phyloP scores from a whole-genome alignment of 2,329 filamentous ascomycete species.

The Xylariaceae sp. region DNA sequence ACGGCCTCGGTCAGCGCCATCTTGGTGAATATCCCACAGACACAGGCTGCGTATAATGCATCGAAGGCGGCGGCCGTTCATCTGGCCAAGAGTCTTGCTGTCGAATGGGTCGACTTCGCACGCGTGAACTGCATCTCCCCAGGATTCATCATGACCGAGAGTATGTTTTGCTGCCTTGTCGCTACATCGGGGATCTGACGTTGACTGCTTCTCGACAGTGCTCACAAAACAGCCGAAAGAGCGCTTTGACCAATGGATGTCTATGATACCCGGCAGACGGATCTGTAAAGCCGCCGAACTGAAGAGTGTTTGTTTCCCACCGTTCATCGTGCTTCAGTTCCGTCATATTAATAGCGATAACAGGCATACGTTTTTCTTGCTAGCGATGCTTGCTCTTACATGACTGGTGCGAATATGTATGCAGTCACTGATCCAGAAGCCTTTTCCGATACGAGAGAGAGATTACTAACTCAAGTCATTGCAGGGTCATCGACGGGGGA shows the following conservation, averaged over 20 bases:
- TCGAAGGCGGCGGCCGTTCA: conserved; percentile 33
- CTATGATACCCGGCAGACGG: conserved; percentile 28
- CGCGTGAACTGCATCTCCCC: conserved; percentile 39
- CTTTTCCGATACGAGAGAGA: conserved; percentile 12
- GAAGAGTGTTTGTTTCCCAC: conserved; percentile 23
- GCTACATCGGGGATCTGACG: neutral
- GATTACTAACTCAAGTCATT: conserved; percentile 8
- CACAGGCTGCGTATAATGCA: conserved; percentile 11
- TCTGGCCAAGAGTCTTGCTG: conserved; percentile 37
- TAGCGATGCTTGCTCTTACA: conserved; percentile 38
- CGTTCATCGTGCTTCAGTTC: neutral
- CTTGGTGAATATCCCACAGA: conserved; percentile 12
- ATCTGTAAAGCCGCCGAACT: conserved; percentile 32
- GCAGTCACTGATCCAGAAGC: neutral
- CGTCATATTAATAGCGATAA: neutral
- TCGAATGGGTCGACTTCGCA: conserved; percentile 41
- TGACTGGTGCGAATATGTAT: conserved; percentile 31
- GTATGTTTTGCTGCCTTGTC: conserved; percentile 14
- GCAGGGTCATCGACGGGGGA: conserved; percentile 26
- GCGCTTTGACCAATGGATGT: conserved; percentile 26
- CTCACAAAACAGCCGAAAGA: conserved; percentile 28
- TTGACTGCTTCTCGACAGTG: conserved; percentile 18
- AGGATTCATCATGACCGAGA: conserved; percentile 32
- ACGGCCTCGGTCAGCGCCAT: conserved; percentile 11
- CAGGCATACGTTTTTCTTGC: conserved; percentile 35